Evolutionary conservation across 2,329 filamentous ascomycete genomes (phyloP), one percentile per base, ranked within the genome.

Genomic region (Cadophora malorum): DNA sequence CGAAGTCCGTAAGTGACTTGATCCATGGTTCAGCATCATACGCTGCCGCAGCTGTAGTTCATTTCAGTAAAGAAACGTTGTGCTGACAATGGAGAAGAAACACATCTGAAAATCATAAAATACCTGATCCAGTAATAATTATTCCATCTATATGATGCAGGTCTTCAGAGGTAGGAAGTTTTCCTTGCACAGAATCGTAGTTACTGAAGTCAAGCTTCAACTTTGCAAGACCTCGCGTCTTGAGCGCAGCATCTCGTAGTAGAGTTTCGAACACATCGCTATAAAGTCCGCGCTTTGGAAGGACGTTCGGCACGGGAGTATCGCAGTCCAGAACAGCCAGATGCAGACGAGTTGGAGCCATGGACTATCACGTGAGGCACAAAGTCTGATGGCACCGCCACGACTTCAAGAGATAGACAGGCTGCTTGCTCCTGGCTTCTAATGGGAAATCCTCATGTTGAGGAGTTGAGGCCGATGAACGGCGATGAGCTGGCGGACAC

Each of bases 61-160:
- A 25, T 38, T 25, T 67, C 19, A 67, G 53, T 23, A 41, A 23
- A 58, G 35, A 23, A 21, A 35, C 28, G 21, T 38, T 38, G 3
- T 38, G 8, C 14, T 38, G 28, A 38, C 4, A 21, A 38, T 16
- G 14, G 25, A 56, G n/a, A 33, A 47, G 45, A 50, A 28, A 28
- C 28, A 28, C 28, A 28, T 28, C 28, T 28, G 28, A 28, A 28
- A 28, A 28, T 28, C 28, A 3, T 5, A 3, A 28, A 28, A 63
- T 67, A 73, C 72, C 77, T 0, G 81, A 80, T 23, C 81, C 80
- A 12, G 78, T 80, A 67, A 83, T 76, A 1, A 83, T 69, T 0
- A 83, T 71, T 4, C 77, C 78, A 66, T 82, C 77, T 35, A 80
- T 73, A 4, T 75, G 71, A 4, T 73, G 62, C 4, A 79, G 63